Evolutionary conservation across 73 alveolate species (phyloP).

Genomic region (Paramecium bursaria): DNA sequence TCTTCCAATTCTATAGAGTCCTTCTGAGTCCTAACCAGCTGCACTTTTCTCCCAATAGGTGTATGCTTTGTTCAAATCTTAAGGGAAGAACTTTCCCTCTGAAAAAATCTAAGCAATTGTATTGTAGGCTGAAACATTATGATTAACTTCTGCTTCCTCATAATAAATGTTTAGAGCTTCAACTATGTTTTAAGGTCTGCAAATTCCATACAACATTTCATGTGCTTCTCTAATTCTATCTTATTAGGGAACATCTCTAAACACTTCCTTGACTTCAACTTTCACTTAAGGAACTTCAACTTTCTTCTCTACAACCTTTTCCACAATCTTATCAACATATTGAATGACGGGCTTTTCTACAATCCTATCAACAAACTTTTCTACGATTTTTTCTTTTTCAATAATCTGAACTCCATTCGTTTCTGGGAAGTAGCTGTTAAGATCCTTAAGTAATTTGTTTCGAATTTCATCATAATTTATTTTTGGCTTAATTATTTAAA

Average conservation of each 20-base stretch:
- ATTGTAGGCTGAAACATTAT: neutral
- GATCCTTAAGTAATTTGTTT: neutral
- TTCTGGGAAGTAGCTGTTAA: slow-evolving; percentile 15
- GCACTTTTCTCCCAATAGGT: slow-evolving; percentile 62
- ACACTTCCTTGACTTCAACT: slow-evolving; percentile 11
- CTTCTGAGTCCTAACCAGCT: slow-evolving; percentile 36
- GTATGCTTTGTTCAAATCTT: slow-evolving; percentile 51
- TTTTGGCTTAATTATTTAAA: neutral
- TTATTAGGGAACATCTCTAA: slow-evolving; percentile 6
- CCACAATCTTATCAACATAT: slow-evolving; percentile 22
- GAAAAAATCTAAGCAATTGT: slow-evolving; percentile 31
- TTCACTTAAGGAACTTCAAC: slow-evolving; percentile 21
- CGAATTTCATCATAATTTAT: slow-evolving; percentile 14
- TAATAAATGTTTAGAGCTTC: slow-evolving; percentile 14
- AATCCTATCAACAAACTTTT: slow-evolving; percentile 34
- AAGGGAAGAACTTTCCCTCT: slow-evolving; percentile 48
- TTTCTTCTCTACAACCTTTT: slow-evolving; percentile 19
- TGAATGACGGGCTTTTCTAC: too few relatives aligned
- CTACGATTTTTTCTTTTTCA: slow-evolving; percentile 30
- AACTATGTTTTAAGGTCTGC: slow-evolving; percentile 25
- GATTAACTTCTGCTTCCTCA: slow-evolving; percentile 43
- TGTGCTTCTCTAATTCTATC: slow-evolving; percentile 37
- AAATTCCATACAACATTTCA: slow-evolving; percentile 42
- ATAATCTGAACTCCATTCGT: slow-evolving; percentile 13
- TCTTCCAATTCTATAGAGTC: slow-evolving; percentile 22